These are phyloP conservation scores for Diaporthe sp. DNA, from an alignment of 2,329 filamentous ascomycete species.

Conservation along the genomic window DNA sequence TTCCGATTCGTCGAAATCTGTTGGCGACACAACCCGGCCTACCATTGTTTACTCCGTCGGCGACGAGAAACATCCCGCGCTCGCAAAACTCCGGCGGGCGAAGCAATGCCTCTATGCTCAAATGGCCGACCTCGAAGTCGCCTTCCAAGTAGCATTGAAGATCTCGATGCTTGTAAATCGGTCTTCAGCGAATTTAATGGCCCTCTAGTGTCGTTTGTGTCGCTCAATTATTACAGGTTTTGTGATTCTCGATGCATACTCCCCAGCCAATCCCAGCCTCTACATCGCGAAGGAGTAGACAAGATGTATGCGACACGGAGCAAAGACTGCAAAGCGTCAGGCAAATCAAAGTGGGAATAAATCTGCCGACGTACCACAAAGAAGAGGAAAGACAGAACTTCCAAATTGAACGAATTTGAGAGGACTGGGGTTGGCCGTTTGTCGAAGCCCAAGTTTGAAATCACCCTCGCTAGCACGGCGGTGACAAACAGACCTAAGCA, in stretches of 20 bases:
- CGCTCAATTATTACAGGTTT: neutral
- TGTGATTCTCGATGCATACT: neutral
- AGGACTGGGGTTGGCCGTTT: neutral
- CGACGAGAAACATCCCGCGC: neutral
- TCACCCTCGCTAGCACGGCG: neutral
- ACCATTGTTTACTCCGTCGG: neutral
- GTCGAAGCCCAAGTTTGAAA: conserved; percentile 4
- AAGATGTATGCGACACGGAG: neutral
- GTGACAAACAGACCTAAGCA: conserved; percentile 5
- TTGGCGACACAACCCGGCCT: neutral
- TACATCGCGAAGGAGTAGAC: neutral
- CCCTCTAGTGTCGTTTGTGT: neutral
- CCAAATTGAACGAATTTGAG: neutral
- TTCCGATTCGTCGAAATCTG: neutral
- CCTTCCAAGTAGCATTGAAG: neutral
- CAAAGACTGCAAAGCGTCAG: neutral
- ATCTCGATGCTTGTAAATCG: neutral
- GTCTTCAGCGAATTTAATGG: neutral
- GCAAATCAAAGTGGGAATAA: neutral
- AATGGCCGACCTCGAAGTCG: neutral
- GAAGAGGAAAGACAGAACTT: neutral
- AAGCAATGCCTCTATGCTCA: neutral
- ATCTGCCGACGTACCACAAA: neutral
- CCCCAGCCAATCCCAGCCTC: neutral
- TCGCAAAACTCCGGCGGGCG: too few species aligned